Base-by-base conservation (phyloP, 129 eudicot species). In the Mikania micrantha region DNA sequence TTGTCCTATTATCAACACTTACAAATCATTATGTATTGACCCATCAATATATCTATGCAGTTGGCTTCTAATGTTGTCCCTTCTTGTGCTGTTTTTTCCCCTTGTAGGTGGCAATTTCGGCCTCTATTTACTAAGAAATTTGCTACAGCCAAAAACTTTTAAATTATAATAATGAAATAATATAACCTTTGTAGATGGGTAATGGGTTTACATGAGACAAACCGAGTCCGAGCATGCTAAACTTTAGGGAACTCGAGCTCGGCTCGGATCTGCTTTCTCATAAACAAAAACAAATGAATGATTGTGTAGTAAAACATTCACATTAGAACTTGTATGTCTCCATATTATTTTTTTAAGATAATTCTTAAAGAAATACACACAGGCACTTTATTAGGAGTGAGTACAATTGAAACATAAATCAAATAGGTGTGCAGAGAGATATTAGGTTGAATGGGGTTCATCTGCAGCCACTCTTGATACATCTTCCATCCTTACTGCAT, bases 401-500 rank as follows among this genome's bases (percentile, higher is more conserved):
- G 22, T 60, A 49, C 64, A 68, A 27, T 34, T 60, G 20, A 49
- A 36, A 60, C 64, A 2, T 19, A 59, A 25, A 67, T 67, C 64
- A 47, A 58, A 59, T 58, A 76, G 25, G 34, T 13, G 17, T 57
- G 68, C 50, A 21, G 25, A 44, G 41, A 5, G 60, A 20, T 41
- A n/a, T 64, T 40, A 58, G 62, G 21, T n/a, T 15, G 39, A 20
- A 17, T 35, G 22, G 16, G 68, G 36, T 58, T 80, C 21, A 4
- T 58, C 66, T 56, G 72, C 35, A 1, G 39, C 42, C 29, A 60
- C 50, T 58, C 58, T 73, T 5, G 70, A 45, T 67, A 16, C 45
- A 24, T 82, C 57, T 64, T 77, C 77, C 3, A 32, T 68, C 62
- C 17, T 35, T 15, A 54, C 57, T 5, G 29, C 77, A 11, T 69